phyloP scores from a whole-genome alignment of 768 basidiomycete genomes.

The Piloderma croceum region DNA sequence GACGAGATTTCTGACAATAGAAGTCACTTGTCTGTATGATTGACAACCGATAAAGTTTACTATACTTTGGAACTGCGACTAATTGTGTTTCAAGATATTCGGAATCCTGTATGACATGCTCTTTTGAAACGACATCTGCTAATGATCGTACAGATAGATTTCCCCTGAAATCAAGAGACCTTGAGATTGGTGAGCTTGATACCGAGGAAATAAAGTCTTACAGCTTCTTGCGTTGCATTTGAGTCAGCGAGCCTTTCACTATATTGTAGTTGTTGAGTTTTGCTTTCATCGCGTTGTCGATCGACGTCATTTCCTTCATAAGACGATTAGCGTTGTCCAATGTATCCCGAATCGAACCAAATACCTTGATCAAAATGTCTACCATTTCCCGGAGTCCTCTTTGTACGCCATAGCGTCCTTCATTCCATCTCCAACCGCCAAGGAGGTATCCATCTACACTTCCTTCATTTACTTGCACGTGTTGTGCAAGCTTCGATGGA shows the following conservation, averaged over 20 bases:
- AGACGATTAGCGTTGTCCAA: constrained; percentile 8
- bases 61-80: constrained; percentile 91
- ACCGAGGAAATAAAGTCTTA: constrained; percentile 29
- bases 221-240: constrained; percentile 94
- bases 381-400: constrained; percentile 78
- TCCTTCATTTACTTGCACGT: constrained; percentile 75
- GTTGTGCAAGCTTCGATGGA: constrained; percentile 64
- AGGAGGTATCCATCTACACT: constrained; percentile 75
- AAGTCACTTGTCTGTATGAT: constrained; percentile 12
- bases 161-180: constrained; percentile 49
- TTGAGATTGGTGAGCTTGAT: constrained; percentile 1
- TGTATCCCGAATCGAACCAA: constrained; percentile 9
- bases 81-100: constrained; percentile 92
- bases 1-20: constrained; percentile 51
- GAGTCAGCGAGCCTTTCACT: constrained; percentile 85
- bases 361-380: constrained; percentile 80
- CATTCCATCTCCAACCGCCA: constrained; percentile 89
- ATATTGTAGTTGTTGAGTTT: constrained; percentile 90
- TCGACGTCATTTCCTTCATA: constrained; percentile 83
- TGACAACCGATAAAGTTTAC: too few species aligned
- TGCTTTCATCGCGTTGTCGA: constrained; percentile 90
- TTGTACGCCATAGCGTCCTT: constrained; percentile 82
- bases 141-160: constrained; percentile 91
- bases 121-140: constrained; percentile 74
- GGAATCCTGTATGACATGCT: constrained; percentile 80